Base-by-base conservation (phyloP, 306 rosid genomes). In the Neltuma alba region DNA sequence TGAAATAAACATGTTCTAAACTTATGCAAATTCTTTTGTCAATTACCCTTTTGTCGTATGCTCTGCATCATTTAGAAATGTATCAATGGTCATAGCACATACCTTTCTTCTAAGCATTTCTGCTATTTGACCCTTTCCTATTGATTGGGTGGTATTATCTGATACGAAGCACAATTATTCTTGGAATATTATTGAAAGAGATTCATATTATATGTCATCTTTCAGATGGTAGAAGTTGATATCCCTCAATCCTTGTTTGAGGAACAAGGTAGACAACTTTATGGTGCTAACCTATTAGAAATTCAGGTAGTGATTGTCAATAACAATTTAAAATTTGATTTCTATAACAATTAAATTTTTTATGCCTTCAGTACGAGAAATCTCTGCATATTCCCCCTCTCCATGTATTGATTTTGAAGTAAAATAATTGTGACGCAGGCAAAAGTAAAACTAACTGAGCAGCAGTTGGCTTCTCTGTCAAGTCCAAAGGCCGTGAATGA, bases 191-290 rank as follows among this genome's bases (percentile, higher is more conserved):
- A 42, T 34, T 23, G 41, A 50, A 3, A 62, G 72, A 37, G 31
- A 66, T 66, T 9, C 25, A 6, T 66, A 38, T 9, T 37, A 69
- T 45, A 75, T 74, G 66, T 84, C 74, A 75, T 72, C 82, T 83
- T 83, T 75, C 92, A 95, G 99, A 85, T 92, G 91, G 91, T 95
- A 37, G 96, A 92, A 78, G 86, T 91, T 74, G 94, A 95, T 63
- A 90, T 95, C 74, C 98, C 99, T 58, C 90, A 72, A 85, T 92
- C 97, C 64, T 80, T 95, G 89, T 89, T 91, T 79, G 98, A 95
- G 83, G 99, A 95, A 76, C 97, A 92, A 89, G 99, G 99, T 55
- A 90, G 96, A 86, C 91, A 93, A 88, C 91, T 95, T 78, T 95
- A 92, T 86, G 99, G 94, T 85, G 91, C 94, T 76, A 91, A 47